A percentile compares a stretch with the other conserved stretches of the same genome.
Conservation (phyloP, 352 stramenopile genomes). For the Pythium diclinum region DNA sequence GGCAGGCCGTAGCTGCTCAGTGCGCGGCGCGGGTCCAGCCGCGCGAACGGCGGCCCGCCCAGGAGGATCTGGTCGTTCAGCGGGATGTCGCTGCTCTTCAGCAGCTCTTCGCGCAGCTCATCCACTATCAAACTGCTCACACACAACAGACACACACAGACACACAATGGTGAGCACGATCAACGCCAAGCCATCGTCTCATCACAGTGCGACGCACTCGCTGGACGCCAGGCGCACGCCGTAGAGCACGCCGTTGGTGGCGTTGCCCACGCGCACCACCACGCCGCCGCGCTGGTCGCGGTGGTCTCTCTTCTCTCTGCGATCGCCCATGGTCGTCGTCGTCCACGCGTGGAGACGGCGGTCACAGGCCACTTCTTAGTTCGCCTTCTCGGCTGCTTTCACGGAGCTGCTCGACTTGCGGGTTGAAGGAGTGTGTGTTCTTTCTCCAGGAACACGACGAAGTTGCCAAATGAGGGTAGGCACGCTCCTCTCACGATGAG, state of each 20-base stretch:
- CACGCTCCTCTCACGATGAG: not conserved
- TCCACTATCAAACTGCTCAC: slow-evolving; percentile 56
- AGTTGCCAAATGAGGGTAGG: slow-evolving; percentile 17
- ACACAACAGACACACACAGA: not conserved
- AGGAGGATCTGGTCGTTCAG: slow-evolving; percentile 76
- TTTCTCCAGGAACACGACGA: slow-evolving; percentile 25
- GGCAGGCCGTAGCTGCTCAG: slow-evolving; percentile 69
- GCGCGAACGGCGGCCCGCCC: slow-evolving; percentile 68
- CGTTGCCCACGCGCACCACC: slow-evolving; percentile 33
- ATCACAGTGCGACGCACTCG: slow-evolving; percentile 36
- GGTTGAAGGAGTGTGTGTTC: slow-evolving; percentile 31
- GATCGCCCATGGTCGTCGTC: slow-evolving; percentile 10
- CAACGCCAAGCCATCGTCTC: too few relatives aligned
- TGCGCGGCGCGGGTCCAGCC: slow-evolving; percentile 64
- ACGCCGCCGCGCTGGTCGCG: slow-evolving; percentile 17
- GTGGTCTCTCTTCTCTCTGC: slow-evolving; percentile 8
- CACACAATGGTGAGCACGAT: not conserved
- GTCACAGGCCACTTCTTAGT: not conserved
- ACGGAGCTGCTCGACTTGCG: not conserved
- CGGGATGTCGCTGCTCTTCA: slow-evolving; percentile 54
- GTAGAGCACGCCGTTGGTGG: slow-evolving; percentile 29
- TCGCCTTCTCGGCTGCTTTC: slow-evolving; percentile 5
- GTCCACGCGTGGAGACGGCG: slow-evolving; percentile 10
- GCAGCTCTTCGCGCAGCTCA: slow-evolving; percentile 64
- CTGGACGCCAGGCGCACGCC: slow-evolving; percentile 27